These are phyloP conservation scores for Rosa hybrid DNA, from an alignment of 331 rosid genomes.

Conservation along the genomic window DNA sequence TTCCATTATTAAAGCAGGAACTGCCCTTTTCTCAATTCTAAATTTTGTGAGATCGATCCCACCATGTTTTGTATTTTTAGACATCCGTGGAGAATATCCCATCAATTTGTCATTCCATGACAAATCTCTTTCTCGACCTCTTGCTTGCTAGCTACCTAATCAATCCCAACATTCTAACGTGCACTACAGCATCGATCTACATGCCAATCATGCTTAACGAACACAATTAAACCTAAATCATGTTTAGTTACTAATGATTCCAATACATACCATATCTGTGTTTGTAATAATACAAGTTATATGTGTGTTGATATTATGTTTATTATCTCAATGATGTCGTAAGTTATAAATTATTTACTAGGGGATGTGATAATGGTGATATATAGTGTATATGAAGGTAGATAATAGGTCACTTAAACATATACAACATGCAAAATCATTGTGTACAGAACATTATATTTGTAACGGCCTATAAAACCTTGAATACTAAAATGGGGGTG, in stretches of 20 bases:
- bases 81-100: slow-evolving; percentile 16
- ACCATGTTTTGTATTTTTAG: slow-evolving; percentile 10
- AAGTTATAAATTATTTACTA: too few species aligned
- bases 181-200: not conserved
- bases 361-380: too few species aligned
- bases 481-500: not conserved
- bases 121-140: slow-evolving; percentile 4
- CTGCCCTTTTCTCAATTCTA: slow-evolving; percentile 8
- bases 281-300: not conserved
- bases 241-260: not conserved
- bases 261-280: not conserved
- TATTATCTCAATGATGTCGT: not conserved
- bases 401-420: too few species aligned
- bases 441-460: too few species aligned
- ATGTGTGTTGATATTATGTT: not conserved
- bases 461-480: too few species aligned
- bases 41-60: not conserved
- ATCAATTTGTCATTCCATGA: slow-evolving; percentile 2
- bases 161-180: slow-evolving; percentile 16
- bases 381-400: too few species aligned
- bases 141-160: not conserved
- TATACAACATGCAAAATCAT: too few species aligned
- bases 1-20: slow-evolving; percentile 22
- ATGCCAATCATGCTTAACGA: not conserved
- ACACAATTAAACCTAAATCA: not conserved